Evolutionary conservation across 495 filamentous ascomycete species (phyloP).

Genomic region (Aspergillus indologenus): DNA sequence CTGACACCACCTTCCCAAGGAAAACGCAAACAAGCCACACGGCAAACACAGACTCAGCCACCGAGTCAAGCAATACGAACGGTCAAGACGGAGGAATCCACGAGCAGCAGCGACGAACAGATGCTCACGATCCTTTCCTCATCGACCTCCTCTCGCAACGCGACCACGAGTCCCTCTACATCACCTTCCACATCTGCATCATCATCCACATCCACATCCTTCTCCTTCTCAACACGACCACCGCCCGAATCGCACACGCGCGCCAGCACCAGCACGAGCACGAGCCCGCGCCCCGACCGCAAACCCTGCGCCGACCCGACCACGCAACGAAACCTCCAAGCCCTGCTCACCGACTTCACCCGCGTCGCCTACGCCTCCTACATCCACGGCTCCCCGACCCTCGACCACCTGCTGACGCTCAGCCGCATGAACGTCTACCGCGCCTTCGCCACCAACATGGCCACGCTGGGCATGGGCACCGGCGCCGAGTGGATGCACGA

Average conservation of each 20-base stretch:
- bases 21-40: slow-evolving; percentile 19
- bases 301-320: neutral
- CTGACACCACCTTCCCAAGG: slow-evolving; percentile 10
- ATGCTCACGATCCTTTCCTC: neutral
- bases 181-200: neutral
- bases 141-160: neutral
- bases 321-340: neutral
- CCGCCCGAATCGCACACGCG: neutral
- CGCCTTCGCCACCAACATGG: slow-evolving; percentile 30
- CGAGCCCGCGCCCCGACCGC: neutral
- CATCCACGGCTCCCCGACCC: slow-evolving; percentile 27
- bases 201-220: neutral
- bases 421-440: slow-evolving; percentile 44
- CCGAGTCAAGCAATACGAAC: neutral
- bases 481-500: slow-evolving; percentile 26
- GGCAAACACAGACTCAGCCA: neutral
- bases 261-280: neutral
- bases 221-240: neutral
- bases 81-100: slow-evolving; percentile 8
- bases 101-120: slow-evolving; percentile 3
- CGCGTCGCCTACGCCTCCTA: slow-evolving; percentile 30
- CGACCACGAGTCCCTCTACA: neutral
- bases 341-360: slow-evolving; percentile 26
- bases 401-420: slow-evolving; percentile 43
- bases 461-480: slow-evolving; percentile 18